Percentiles rank a stretch among this genome's conserved stretches.
Conservation (phyloP, 2,329 filamentous ascomycete genomes). For the Cyclaneusma minus region DNA sequence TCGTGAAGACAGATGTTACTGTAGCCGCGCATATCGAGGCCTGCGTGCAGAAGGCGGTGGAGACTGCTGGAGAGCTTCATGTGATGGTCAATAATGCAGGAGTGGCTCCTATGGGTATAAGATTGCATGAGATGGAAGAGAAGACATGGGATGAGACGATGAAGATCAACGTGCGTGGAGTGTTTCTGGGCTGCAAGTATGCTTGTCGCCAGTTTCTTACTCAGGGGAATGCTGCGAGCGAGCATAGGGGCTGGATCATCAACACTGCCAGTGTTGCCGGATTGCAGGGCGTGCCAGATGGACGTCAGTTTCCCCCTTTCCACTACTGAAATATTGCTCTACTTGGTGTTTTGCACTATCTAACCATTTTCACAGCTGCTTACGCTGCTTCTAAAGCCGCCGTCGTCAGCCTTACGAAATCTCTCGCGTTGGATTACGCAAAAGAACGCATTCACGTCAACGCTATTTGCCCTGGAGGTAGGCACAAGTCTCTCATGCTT, state of each 20-base stretch:
- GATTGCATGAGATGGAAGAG: constrained; percentile 29
- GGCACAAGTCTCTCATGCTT: no score
- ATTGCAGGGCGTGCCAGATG: constrained; percentile 18
- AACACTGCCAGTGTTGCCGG: constrained; percentile 28
- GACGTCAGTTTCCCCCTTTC: no score
- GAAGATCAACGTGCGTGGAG: constrained; percentile 21
- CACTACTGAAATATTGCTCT: constrained; percentile 13
- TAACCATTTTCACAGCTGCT: constrained; percentile 11
- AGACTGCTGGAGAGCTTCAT: constrained; percentile 24
- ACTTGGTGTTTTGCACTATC: constrained; percentile 1
- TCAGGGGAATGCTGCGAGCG: constrained; percentile 23
- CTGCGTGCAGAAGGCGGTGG: constrained; percentile 20
- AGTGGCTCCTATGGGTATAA: constrained; percentile 22
- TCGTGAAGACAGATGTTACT: constrained; percentile 27
- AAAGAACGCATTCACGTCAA: constrained; percentile 32
- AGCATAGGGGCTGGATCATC: constrained; percentile 32
- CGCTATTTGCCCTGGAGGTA: constrained; percentile 35
- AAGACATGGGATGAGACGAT: constrained; percentile 27
- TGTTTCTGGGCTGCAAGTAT: constrained; percentile 28
- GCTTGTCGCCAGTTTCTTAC: constrained; percentile 30
- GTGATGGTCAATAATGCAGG: constrained; percentile 36
- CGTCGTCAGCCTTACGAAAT: constrained; percentile 30
- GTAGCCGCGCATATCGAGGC: constrained; percentile 20
- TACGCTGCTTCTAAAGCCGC: constrained; percentile 35
- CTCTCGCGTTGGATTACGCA: constrained; percentile 33